Percentiles rank a stretch among this genome's conserved stretches.
Conservation (phyloP, 2,329 filamentous ascomycete genomes). For the Colletotrichum navitas region DNA sequence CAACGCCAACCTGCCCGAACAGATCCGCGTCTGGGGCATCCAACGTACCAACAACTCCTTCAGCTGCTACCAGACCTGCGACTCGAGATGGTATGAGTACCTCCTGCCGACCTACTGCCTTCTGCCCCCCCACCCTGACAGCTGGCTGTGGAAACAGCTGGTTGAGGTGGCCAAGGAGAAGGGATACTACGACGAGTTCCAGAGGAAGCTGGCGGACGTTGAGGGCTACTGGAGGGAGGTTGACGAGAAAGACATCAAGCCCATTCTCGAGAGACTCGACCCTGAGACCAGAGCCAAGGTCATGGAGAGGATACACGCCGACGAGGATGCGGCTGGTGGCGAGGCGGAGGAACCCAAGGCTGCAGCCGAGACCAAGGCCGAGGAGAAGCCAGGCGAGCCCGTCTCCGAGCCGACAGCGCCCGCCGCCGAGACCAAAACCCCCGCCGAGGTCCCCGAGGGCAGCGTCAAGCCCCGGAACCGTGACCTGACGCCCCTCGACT, state of each 20-base stretch:
- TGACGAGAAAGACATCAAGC: conserved; percentile 85
- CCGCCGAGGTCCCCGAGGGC: conserved; percentile 41
- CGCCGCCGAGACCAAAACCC: conserved; percentile 31
- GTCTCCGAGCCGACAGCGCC: conserved; percentile 36
- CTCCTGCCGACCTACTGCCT: conserved; percentile 94
- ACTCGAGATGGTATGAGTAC: conserved; percentile 98
- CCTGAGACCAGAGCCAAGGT: conserved; percentile 74
- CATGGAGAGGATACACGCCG: conserved; percentile 69
- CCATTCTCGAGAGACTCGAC: conserved; percentile 72
- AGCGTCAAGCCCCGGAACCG: conserved; percentile 57
- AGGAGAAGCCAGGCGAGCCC: conserved; percentile 39
- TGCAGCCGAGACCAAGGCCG: conserved; percentile 44
- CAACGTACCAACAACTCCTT: conserved; percentile 90
- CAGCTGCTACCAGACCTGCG: conserved; percentile 94
- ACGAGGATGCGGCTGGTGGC: conserved; percentile 41
- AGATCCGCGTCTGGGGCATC: conserved; percentile 96
- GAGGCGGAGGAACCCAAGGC: conserved; percentile 46
- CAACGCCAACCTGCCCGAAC: conserved; percentile 84
- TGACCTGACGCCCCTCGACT: conserved; percentile 67
- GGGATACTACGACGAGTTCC: conserved; percentile 76
- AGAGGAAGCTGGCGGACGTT: conserved; percentile 80
- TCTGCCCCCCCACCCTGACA: conserved; percentile 90
- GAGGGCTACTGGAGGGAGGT: conserved; percentile 84
- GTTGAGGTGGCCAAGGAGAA: conserved; percentile 81
- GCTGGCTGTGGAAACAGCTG: conserved; percentile 86